A percentile compares a stretch with the other conserved stretches of the same genome.
phyloP scores from a whole-genome alignment of 2,329 filamentous ascomycete genomes.

The Stachybotrys chlorohalonatus region DNA sequence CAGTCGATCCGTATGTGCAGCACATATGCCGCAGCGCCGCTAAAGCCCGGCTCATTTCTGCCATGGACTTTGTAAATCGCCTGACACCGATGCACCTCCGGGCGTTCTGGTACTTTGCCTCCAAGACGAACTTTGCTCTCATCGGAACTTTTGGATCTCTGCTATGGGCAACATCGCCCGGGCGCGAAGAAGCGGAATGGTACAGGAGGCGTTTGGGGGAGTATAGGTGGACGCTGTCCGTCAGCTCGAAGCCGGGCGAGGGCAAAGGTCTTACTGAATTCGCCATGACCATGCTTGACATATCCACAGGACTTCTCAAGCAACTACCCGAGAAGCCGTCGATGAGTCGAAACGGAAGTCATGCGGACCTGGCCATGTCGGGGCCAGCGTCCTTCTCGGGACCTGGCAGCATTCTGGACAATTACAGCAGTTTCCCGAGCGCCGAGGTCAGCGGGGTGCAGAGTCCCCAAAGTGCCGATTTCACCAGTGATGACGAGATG shows the following conservation, averaged over 20 bases:
- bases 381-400: constrained; percentile 20
- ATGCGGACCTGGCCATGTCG: constrained; percentile 33
- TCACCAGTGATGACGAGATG: constrained; percentile 46
- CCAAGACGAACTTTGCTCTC: constrained; percentile 83
- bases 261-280: constrained; percentile 53
- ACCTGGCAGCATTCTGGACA: constrained; percentile 24
- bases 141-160: constrained; percentile 91
- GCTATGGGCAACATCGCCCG: constrained; percentile 81
- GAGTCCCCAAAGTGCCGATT: constrained; percentile 39
- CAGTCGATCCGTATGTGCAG: constrained; percentile 69
- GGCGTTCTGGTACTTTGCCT: constrained; percentile 89
- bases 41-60: constrained; percentile 87
- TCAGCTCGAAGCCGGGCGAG: constrained; percentile 65
- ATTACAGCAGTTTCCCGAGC: constrained; percentile 35
- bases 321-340: constrained; percentile 63
- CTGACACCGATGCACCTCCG: constrained; percentile 77
- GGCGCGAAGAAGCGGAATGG: constrained; percentile 83
- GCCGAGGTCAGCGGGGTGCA: constrained; percentile 40
- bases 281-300: constrained; percentile 71
- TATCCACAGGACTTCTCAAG: constrained; percentile 59
- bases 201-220: constrained; percentile 79
- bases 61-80: constrained; percentile 96
- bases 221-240: constrained; percentile 88
- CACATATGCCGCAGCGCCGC: constrained; percentile 91
- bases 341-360: constrained; percentile 46